Evolutionary conservation across 179 eudicot species (phyloP).

Genomic region (Heliamphora ciliata): DNA sequence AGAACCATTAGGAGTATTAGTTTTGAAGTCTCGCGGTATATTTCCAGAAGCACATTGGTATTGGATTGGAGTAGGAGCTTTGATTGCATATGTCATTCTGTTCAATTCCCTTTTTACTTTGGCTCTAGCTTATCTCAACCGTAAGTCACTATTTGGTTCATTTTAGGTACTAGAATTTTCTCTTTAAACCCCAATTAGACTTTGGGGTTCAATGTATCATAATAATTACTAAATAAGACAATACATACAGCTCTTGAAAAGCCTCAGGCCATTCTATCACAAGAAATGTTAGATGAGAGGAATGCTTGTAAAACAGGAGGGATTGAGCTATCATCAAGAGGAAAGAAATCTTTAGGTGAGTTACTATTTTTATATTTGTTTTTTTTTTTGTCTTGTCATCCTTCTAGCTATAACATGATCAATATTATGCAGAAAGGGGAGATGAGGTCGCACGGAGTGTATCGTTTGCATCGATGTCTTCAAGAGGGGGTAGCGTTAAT

Average conservation of each 20-base stretch:
- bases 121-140: constrained; percentile 32
- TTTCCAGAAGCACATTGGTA: constrained; percentile 35
- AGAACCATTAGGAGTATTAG: constrained; percentile 23
- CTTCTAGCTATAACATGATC: background rate
- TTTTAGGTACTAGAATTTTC: background rate
- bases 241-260: constrained; percentile 34
- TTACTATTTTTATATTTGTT: background rate
- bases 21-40: constrained; percentile 30
- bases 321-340: constrained; percentile 26
- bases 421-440: constrained; percentile 9
- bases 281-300: constrained; percentile 17
- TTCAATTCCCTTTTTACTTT: constrained; percentile 32
- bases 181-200: background rate
- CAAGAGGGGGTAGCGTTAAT: constrained; percentile 6
- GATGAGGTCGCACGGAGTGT: background rate
- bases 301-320: constrained; percentile 24
- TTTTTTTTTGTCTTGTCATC: background rate
- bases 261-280: constrained; percentile 29
- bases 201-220: background rate
- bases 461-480: constrained; percentile 7
- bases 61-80: constrained; percentile 43
- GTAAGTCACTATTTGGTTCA: constrained; percentile 25
- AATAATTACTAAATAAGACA: background rate
- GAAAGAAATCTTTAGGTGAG: constrained; percentile 1
- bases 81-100: constrained; percentile 30